Base-by-base conservation (phyloP, 768 basidiomycete genomes). In the Leccinum subgranulosum region DNA sequence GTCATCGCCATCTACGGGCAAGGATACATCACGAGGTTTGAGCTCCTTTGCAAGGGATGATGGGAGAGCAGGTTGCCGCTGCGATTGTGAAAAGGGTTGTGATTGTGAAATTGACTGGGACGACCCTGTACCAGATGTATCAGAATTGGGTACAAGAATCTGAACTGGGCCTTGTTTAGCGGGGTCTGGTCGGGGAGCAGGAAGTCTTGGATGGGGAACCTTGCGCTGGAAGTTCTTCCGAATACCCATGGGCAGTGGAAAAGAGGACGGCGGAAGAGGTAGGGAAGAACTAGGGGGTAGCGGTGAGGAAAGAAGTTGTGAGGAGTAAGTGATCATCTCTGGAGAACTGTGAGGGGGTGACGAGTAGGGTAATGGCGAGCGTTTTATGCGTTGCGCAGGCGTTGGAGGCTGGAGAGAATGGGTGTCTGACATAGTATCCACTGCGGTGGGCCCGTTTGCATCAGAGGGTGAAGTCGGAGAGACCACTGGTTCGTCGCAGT, bases 131-230 rank as follows among this genome's bases (percentile, higher is more conserved):
- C 65, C 72, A 1, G 81, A 84, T 1, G 77, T 75, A 60, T 86
- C 83, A 10, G 84, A 83, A 63, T 84, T 80, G 4, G 83, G 82
- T 8, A 76, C 84, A 23, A 85, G 66, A n/a, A 85, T 74, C 17
- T 73, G 75, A 29, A 67, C 74, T 6, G 77, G 72, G 23, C 75
- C 78, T 53, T 69, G 61, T 34, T 67, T 67, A 45, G 63, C 60
- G 58, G 51, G 51, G 57, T 67, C 66, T 36, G 74, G 66, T 49
- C 64, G 64, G 23, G 77, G 73, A 57, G 69, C 73, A 4, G 69
- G 67, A 23, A 64, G 52, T 49, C 64, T 61, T 8, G 84, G 80
- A 7, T 74, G 76, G 49, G 79, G 78, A 28, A 84, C 77, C 65
- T 77, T 82, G 45, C 82, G 79, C 31, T 70, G 68, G 5, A 77